These are phyloP conservation scores for Crassisporium funariophilum DNA, from an alignment of 768 basidiomycete species.

Conservation along the genomic window DNA sequence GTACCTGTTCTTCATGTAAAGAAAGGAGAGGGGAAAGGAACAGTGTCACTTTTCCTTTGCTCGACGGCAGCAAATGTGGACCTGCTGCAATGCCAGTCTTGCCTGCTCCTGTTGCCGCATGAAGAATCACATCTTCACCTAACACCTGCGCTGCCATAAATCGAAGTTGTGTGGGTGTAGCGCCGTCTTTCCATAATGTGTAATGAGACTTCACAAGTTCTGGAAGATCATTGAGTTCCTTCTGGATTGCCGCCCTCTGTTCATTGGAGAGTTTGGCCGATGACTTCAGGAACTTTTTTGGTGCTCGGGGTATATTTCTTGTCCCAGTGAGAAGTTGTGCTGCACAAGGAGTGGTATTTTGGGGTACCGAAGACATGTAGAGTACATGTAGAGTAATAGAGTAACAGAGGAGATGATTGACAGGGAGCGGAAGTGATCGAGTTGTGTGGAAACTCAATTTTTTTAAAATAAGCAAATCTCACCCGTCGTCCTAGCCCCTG, in stretches of 20 bases:
- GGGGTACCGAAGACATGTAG: no score
- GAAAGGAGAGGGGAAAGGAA: constrained; percentile 41
- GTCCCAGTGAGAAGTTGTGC: no score
- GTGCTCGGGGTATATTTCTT: not conserved
- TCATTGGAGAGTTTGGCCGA: not conserved
- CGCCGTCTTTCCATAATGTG: not conserved
- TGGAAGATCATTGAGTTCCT: not conserved
- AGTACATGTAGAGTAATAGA: no score
- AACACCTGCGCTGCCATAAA: not conserved
- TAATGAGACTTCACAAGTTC: not conserved
- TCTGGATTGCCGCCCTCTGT: not conserved
- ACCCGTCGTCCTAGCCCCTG: no score
- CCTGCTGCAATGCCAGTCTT: constrained; percentile 44
- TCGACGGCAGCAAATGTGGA: constrained; percentile 30
- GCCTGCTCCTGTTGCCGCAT: constrained; percentile 40
- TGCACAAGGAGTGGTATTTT: no score
- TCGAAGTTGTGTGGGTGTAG: not conserved
- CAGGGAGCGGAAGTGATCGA: no score
- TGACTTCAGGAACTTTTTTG: not conserved
- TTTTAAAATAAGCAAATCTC: no score
- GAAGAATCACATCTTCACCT: constrained; percentile 32
- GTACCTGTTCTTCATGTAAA: constrained; percentile 29
- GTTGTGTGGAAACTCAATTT: no score
- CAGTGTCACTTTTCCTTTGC: constrained; percentile 32
- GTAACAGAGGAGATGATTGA: no score